Base-by-base conservation (phyloP, 495 filamentous ascomycete genomes). In the Polyplosphaeria fusca region DNA sequence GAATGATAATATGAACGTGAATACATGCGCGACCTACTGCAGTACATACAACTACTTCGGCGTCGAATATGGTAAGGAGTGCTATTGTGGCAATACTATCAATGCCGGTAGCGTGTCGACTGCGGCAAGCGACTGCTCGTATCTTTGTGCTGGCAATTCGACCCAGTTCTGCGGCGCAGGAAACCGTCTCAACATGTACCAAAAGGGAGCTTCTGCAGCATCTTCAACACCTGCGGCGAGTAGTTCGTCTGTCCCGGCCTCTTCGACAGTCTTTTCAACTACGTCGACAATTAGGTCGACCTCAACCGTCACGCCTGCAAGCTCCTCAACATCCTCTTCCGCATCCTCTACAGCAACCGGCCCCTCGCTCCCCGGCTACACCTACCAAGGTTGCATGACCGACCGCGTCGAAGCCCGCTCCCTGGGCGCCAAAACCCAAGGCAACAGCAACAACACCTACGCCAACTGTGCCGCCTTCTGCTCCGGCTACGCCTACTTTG, bases 51-150 rank as follows among this genome's bases (percentile, higher is more conserved):
- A 39, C 5, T 76, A 72, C 30, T 68, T 71, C 49, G 70, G 70
- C 5, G 50, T 70, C 11, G 73, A 76, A 47, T 73, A 70, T 47
- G 50, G 57, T 2, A 59, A 61, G 22, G 72, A 75, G 40, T 75
- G 72, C 49, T 74, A 72, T 52, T 74, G 70, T 46, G 74, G 73
- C 3, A 65, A 70, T 37, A 61, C 37, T 27, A 7, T 66, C 14
- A 32, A 39, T 9, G 32, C 47, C 7, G 53, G 52, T 41, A 66
- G 52, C 41, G 42, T 45, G 9, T 27, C 28, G 9, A 55, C 48
- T 38, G 14, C 51, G 1, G 46, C 52, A 3, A 49, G 52, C 3
- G 64, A 67, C 40, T 68, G 66, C 47, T 41, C 39, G 5, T 52
- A 44, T 27, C 20, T 49, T n/a, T 68, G 66, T 45, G 44, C 40